Conservation (phyloP, 1,284 basidiomycete genomes). For the Ganoderma resinaceum region DNA sequence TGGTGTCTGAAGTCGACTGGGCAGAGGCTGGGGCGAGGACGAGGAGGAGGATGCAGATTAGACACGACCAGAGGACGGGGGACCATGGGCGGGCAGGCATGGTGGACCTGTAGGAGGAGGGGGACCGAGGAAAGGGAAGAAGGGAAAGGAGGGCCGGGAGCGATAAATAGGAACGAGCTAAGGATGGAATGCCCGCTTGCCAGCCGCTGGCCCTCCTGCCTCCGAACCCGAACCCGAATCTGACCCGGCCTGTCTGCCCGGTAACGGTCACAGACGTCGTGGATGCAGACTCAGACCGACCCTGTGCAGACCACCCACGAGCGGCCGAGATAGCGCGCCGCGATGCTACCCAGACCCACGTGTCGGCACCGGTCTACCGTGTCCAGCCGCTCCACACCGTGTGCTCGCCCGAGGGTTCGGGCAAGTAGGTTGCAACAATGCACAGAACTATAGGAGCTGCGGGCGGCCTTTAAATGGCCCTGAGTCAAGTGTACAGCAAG, state of each 20-base stretch:
- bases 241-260: slow-evolving; percentile 19
- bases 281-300: neutral
- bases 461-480: too few relatives aligned
- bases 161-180: slow-evolving; percentile 24
- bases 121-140: slow-evolving; percentile 20
- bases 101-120: slow-evolving; percentile 23
- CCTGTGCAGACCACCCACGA: neutral
- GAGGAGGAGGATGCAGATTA: slow-evolving; percentile 26
- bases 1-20: slow-evolving; percentile 23
- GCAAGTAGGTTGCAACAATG: neutral
- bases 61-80: slow-evolving; percentile 28
- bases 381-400: slow-evolving; percentile 6
- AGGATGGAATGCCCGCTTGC: slow-evolving; percentile 25
- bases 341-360: slow-evolving; percentile 10
- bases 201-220: slow-evolving; percentile 4
- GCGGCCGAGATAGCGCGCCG: slow-evolving; percentile 10
- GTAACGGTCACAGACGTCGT: slow-evolving; percentile 7
- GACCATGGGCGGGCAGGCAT: slow-evolving; percentile 27
- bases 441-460: neutral
- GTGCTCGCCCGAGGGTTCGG: neutral
- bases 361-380: slow-evolving; percentile 2
- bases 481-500: neutral
- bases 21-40: slow-evolving; percentile 28
- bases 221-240: slow-evolving; percentile 13
- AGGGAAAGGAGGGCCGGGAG: slow-evolving; percentile 19